Evolutionary conservation across 768 basidiomycete genomes (phyloP).

Genomic region (Boletus sp.): DNA sequence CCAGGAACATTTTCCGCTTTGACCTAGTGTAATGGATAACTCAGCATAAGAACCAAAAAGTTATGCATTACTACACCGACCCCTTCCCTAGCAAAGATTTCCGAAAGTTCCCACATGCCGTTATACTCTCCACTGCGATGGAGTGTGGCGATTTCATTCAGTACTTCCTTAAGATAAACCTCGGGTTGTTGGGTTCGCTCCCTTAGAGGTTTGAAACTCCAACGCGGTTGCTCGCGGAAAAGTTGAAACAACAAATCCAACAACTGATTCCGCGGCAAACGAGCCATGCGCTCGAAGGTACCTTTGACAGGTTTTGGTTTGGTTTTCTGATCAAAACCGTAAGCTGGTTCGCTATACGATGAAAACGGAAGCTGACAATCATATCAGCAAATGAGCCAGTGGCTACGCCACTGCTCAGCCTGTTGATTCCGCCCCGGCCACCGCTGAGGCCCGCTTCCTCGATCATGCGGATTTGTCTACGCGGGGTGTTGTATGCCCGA

Average conservation of each 20-base stretch:
- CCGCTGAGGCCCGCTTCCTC: constrained; percentile 68
- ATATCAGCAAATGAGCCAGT: constrained; percentile 61
- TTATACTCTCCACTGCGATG: constrained; percentile 80
- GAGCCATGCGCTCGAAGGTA: constrained; percentile 81
- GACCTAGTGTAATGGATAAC: constrained; percentile 28
- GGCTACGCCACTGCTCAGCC: constrained; percentile 72
- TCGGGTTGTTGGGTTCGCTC: constrained; percentile 85
- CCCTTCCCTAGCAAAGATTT: constrained; percentile 65
- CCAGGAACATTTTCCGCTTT: constrained; percentile 48
- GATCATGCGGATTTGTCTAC: constrained; percentile 67
- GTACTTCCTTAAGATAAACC: constrained; percentile 79
- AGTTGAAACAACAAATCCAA: constrained; percentile 77
- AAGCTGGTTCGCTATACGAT: constrained; percentile 1
- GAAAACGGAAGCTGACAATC: constrained; percentile 48
- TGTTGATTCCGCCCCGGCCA: constrained; percentile 71
- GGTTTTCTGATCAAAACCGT: constrained; percentile 42
- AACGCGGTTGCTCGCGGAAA: constrained; percentile 75
- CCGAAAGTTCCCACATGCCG: constrained; percentile 77
- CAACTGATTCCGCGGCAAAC: constrained; percentile 86
- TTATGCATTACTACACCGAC: constrained; percentile 34
- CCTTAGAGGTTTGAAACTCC: constrained; percentile 75
- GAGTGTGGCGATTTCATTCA: constrained; percentile 71
- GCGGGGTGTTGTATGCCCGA: constrained; percentile 62
- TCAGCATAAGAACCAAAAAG: constrained; percentile 3
- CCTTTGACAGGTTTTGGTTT: constrained; percentile 69